Percentiles rank a stretch among this genome's conserved stretches.
Conservation (phyloP, 2,329 filamentous ascomycete genomes). For the Shiraia sp. region DNA sequence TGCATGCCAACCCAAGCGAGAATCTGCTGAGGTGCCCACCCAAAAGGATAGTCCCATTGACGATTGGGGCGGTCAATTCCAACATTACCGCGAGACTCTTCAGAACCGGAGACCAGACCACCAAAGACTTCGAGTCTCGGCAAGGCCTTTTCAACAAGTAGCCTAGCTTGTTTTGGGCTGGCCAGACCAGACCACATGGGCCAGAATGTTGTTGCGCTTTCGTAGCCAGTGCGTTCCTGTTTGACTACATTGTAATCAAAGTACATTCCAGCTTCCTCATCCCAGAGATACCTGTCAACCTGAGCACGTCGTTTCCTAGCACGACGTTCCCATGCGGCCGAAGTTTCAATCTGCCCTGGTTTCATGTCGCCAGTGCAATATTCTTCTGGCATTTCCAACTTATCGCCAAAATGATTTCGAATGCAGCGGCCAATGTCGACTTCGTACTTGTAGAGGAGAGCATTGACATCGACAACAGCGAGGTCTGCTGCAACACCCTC, state of each 20-base stretch:
- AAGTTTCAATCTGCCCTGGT: constrained; percentile 75
- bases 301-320: constrained; percentile 80
- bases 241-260: constrained; percentile 94
- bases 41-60: constrained; percentile 98
- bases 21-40: constrained; percentile 98
- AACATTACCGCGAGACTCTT: constrained; percentile 81
- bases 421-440: constrained; percentile 88
- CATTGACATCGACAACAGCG: constrained; percentile 93
- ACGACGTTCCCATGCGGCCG: constrained; percentile 86
- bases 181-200: constrained; percentile 93
- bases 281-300: constrained; percentile 94
- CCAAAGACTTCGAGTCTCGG: constrained; percentile 88
- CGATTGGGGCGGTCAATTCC: constrained; percentile 85
- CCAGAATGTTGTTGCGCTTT: constrained; percentile 95
- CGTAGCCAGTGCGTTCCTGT: constrained; percentile 80
- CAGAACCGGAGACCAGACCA: constrained; percentile 85
- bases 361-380: constrained; percentile 71
- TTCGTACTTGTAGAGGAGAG: constrained; percentile 95
- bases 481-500: constrained; percentile 80
- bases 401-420: constrained; percentile 80
- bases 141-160: constrained; percentile 78
- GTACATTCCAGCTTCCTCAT: constrained; percentile 90
- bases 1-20: constrained; percentile 92
- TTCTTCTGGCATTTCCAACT: constrained; percentile 77
- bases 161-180: constrained; percentile 81